phyloP scores from a whole-genome alignment of 2,329 filamentous ascomycete genomes.

The Cladorrhinum sp. region DNA sequence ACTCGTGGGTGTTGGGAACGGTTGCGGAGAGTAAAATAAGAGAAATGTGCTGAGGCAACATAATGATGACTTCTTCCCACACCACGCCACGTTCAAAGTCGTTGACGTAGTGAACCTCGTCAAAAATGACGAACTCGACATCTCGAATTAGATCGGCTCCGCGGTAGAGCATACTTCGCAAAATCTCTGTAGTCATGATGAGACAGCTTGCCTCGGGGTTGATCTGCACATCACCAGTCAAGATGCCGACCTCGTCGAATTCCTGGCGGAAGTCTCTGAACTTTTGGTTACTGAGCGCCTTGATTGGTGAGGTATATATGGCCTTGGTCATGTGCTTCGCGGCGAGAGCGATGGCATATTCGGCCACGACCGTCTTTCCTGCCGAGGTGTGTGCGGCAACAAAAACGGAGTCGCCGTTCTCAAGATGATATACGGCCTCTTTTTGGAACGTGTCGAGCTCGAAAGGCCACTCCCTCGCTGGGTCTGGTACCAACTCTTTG shows the following conservation, averaged over 20 bases:
- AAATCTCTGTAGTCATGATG: constrained; percentile 98
- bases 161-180: constrained; percentile 96
- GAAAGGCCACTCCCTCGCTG: constrained; percentile 95
- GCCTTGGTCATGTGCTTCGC: constrained; percentile 99
- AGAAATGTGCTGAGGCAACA: constrained; percentile 96
- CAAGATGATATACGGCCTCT: constrained; percentile 94
- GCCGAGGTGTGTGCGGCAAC: constrained; percentile 97
- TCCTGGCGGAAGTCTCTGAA: constrained; percentile 88
- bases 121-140: constrained; percentile 98
- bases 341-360: constrained; percentile 94
- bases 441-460: constrained; percentile 98
- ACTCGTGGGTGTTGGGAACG: constrained; percentile 95
- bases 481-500: constrained; percentile 85
- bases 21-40: constrained; percentile 93
- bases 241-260: constrained; percentile 94
- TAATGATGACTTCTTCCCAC: constrained; percentile 99
- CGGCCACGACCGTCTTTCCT: constrained; percentile 95
- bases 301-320: constrained; percentile 98
- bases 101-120: constrained; percentile 98
- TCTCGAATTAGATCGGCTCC: constrained; percentile 94
- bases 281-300: constrained; percentile 97
- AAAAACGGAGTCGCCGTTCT: constrained; percentile 95
- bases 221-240: constrained; percentile 97
- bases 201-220: constrained; percentile 95
- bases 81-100: constrained; percentile 94